phyloP scores from a whole-genome alignment of 1,139 yeast genomes.

The Eremothecium cymbalariae region DNA sequence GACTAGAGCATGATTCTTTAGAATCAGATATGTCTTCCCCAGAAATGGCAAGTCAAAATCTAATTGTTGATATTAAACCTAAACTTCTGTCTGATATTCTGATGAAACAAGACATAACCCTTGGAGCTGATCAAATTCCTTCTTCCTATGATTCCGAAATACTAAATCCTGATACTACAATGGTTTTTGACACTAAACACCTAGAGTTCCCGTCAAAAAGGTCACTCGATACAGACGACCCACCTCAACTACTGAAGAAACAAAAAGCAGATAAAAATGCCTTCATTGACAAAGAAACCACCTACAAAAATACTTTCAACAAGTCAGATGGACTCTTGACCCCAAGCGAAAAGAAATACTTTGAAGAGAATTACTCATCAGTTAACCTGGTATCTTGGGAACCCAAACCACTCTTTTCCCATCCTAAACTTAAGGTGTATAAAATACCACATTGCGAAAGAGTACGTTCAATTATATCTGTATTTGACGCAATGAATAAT shows the following conservation, averaged over 20 bases:
- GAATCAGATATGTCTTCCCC: conserved; percentile 10
- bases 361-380: conserved; percentile 19
- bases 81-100: conserved; percentile 2
- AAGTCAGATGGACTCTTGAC: conserved; percentile 15
- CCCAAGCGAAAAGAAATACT: conserved; percentile 17
- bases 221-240: too few species aligned
- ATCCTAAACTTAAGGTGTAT: conserved; percentile 7
- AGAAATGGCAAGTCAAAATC: conserved; percentile 6
- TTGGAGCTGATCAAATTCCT: not conserved
- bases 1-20: conserved; percentile 18
- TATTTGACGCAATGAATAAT: conserved; percentile 16
- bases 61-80: conserved; percentile 4
- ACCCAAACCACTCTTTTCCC: conserved; percentile 18
- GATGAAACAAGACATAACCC: not conserved
- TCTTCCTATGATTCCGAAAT: too few species aligned
- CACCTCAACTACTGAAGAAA: too few species aligned
- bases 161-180: too few species aligned
- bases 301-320: conserved; percentile 9
- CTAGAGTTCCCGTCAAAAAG: too few species aligned
- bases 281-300: not conserved
- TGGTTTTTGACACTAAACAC: too few species aligned
- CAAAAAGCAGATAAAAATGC: too few species aligned
- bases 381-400: conserved; percentile 19
- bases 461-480: conserved; percentile 11
- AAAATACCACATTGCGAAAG: conserved; percentile 18